Base-by-base conservation (phyloP, 2,329 filamentous ascomycete species). In the Penicillium sp. region DNA sequence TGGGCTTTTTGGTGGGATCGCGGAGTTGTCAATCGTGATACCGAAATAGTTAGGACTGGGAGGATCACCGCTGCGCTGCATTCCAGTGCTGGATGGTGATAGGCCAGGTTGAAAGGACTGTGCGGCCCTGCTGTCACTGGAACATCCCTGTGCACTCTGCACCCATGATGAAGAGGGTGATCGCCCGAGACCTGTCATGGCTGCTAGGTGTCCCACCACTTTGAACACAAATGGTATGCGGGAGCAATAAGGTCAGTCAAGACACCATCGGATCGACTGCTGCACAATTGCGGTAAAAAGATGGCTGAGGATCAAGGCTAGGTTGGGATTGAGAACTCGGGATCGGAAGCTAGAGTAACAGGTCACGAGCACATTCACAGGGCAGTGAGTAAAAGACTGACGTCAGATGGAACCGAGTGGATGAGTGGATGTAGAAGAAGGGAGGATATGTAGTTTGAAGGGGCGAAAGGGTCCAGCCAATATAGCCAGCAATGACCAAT, bases 21-120 rank as follows among this genome's bases (percentile, higher is more conserved):
- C 76, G 18, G 81, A 68, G 50, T 59, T 64, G 38, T 89, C 84
- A 54, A 88, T 73, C 27, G 83, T 76, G 52, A 95, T 81, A 48
- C 87, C 88, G 67, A 95, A 95, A 70, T 95, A 95, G 67, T 91
- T 95, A 10, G 89, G 88, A 66, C 88, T 92, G 23, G 78, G 68
- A 18, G 50, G 51, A 23, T 66, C 66, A 8, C 57, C 29, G 18
- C 45, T 56, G 23, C 59, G 49, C 5, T 52, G 56, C 35, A 58
- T 50, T 37, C 51, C 58, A 24, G 47, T 31, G 15, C 57, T 55
- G n/a, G 59, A 52, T 6, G 65, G 57, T 29, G 65, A 62, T 12
- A 44, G 38, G 47, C 43, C 33, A 47, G 55, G 32, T 43, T 59
- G 49, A 54, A 58, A 56, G 49, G 54, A 33, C 20, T 59, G 50